Evolutionary conservation across 345 rosid genomes (phyloP), one percentile per base, ranked within the genome.

Genomic region (Acer saccharum): DNA sequence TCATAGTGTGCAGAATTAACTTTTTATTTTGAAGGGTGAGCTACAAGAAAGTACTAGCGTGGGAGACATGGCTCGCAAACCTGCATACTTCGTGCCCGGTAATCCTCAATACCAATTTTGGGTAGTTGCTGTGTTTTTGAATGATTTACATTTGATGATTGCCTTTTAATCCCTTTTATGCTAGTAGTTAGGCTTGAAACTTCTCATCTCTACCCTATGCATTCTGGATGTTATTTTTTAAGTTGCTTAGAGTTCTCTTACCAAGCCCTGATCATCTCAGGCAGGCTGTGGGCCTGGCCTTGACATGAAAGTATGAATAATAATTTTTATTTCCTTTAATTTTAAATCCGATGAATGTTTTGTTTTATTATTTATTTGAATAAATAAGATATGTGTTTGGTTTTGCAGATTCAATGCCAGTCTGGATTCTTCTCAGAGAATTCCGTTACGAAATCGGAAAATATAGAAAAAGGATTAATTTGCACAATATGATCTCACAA

Each of bases 61-160:
- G 76, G 95, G 94, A 71, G 95, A 89, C 76, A 90, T 92, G 98
- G 98, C 99, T 83, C 99, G 94, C 78, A 96, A 94, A 77, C 99
- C 99, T 77, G 97, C 99, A 46, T 96, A 89, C 84, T 96, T 92
- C 41, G 98, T 96, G 70, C 99, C 99, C 7, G 98, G 98, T 94
- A 94, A 88, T 67, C 54, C 55, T 79, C 39, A 35, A 4, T 35
- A 4, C 39, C 39, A 35, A 35, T 35, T 29, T 46, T 21, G 14
- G 48, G 52, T 75, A 78, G 29, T 18, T 67, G 3, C 8, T 3
- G 4, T 55, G 17, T 61, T 71, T 65, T 54, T 20, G 16, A 61
- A 62, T 65, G 32, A 61, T 76, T 61, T 29, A 17, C 23, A n/a
- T 10, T 23, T 5, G 18, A 73, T 23, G 20, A 61, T 39, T 80